Percentiles rank a stretch among this genome's conserved stretches.
These are phyloP conservation scores for Suhomyces bribrorum DNA, from an alignment of 1,139 yeast genomes.

Conservation along the genomic window DNA sequence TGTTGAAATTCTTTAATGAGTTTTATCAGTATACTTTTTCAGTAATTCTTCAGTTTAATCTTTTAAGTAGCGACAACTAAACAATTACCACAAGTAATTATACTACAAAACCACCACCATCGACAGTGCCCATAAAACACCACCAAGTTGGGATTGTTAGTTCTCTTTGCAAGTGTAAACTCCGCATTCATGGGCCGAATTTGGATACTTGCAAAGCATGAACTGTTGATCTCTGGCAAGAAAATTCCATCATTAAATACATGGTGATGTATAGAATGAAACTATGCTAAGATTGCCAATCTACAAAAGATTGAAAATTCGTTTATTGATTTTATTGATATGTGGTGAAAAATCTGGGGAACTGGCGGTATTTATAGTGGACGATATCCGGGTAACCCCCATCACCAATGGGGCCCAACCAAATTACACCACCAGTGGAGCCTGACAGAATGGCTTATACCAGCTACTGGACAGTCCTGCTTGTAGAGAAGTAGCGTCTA, in stretches of 20 bases:
- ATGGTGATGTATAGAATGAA: conserved; percentile 41
- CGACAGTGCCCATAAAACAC: no score
- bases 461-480: no score
- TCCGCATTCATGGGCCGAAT: conserved; percentile 15
- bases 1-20: no score
- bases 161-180: conserved; percentile 18
- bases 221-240: conserved; percentile 37
- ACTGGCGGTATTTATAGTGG: conserved; percentile 1
- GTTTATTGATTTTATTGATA: conserved; percentile 1
- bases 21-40: no score
- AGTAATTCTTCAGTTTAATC: no score
- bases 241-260: conserved; percentile 50
- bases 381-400: conserved; percentile 12
- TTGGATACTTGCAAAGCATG: conserved; percentile 16
- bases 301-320: conserved; percentile 4
- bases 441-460: no score
- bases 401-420: no score
- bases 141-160: conserved; percentile 12
- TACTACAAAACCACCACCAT: no score
- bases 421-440: no score
- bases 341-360: not conserved
- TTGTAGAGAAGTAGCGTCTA: no score
- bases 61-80: no score
- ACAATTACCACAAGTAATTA: no score
- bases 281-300: conserved; percentile 51